Conservation (phyloP, 345 rosid species). For the Trapa bicornis region DNA sequence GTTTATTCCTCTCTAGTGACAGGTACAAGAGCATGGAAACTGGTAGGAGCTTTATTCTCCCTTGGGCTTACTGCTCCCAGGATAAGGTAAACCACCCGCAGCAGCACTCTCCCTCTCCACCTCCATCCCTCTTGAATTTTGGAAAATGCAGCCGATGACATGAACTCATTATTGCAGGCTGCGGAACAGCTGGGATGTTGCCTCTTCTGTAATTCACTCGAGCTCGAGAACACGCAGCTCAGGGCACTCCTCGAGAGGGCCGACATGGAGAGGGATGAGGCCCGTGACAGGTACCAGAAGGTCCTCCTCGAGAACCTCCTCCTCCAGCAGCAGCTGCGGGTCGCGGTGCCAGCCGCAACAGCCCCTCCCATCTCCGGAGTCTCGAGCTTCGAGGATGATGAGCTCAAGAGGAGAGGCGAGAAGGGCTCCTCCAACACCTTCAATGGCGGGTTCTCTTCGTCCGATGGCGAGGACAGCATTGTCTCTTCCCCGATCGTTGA, state of each 20-base stretch:
- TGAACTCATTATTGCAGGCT: conserved; percentile 24
- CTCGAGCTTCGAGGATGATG: conserved; percentile 20
- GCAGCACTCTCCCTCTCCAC: neutral
- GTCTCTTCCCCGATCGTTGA: conserved; percentile 48
- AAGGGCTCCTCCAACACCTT: conserved; percentile 31
- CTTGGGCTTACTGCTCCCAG: conserved; percentile 50
- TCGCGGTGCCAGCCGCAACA: conserved; percentile 9
- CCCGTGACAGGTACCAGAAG: conserved; percentile 44
- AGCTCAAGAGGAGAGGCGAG: conserved; percentile 8
- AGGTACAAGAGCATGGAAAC: conserved; percentile 37
- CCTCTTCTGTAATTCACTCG: conserved; percentile 52
- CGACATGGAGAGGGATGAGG: conserved; percentile 62
- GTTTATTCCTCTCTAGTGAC: neutral
- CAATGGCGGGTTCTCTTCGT: conserved; percentile 29
- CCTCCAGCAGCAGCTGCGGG: conserved; percentile 22
- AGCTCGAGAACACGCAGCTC: conserved; percentile 79
- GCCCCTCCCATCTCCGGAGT: conserved; percentile 62
- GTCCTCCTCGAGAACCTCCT: conserved; percentile 43
- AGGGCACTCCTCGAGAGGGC: conserved; percentile 40
- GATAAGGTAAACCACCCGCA: conserved; percentile 32
- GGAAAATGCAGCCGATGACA: neutral
- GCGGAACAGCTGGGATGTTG: conserved; percentile 61
- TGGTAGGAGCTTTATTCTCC: conserved; percentile 39
- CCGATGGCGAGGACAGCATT: conserved; percentile 85
- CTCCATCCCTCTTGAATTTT: neutral